These are phyloP conservation scores for Elsinoe ampelina DNA, from an alignment of 2,329 filamentous ascomycete genomes.

Conservation along the genomic window DNA sequence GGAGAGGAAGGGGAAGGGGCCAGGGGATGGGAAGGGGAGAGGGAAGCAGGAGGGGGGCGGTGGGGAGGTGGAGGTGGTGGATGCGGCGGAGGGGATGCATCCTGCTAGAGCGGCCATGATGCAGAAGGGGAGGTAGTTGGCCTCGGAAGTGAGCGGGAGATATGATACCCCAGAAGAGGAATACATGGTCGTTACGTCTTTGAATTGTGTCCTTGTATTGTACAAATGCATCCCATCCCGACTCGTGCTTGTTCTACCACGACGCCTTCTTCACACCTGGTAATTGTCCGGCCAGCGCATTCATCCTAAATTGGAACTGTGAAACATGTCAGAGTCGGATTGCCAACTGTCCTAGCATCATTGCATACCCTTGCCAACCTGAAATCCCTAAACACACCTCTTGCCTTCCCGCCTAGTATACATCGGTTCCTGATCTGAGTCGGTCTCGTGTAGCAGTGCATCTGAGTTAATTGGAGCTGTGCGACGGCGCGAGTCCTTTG, in stretches of 20 bases:
- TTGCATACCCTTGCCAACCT: constrained; percentile 77
- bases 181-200: not conserved
- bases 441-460: constrained; percentile 90
- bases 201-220: constrained; percentile 5
- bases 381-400: constrained; percentile 88
- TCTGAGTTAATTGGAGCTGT: constrained; percentile 84
- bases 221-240: not conserved
- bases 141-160: not conserved
- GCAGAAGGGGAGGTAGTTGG: constrained; percentile 6
- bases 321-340: not conserved
- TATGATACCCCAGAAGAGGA: constrained; percentile 4
- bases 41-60: constrained; percentile 18
- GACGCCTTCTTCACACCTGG: constrained; percentile 93
- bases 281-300: constrained; percentile 74
- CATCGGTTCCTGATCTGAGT: constrained; percentile 94
- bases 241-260: constrained; percentile 53
- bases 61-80: constrained; percentile 14
- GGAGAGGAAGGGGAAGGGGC: constrained; percentile 29
- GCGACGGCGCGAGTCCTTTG: constrained; percentile 77
- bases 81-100: constrained; percentile 24
- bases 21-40: constrained; percentile 18
- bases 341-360: not conserved
- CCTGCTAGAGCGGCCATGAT: constrained; percentile 26
- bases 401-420: constrained; percentile 78
- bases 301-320: constrained; percentile 86